Evolutionary conservation across 2,329 filamentous ascomycete species (phyloP).

Genomic region (Malbranchea cinnamomea): DNA sequence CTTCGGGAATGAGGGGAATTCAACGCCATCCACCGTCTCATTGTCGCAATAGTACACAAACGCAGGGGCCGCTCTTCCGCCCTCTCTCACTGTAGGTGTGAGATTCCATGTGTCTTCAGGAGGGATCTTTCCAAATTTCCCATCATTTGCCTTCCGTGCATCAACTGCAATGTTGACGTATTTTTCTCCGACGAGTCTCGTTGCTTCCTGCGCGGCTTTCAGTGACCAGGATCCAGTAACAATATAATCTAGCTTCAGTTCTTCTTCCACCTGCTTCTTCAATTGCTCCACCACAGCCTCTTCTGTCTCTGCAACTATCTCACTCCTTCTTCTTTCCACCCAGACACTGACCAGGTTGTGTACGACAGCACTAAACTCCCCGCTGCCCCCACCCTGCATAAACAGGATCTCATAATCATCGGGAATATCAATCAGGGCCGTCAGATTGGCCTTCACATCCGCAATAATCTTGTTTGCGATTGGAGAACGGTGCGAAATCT

Average conservation of each 20-base stretch:
- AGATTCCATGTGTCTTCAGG: slow-evolving; percentile 63
- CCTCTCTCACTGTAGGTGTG: slow-evolving; percentile 43
- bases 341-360: slow-evolving; percentile 76
- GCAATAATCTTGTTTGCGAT: slow-evolving; percentile 67
- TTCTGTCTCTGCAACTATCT: slow-evolving; percentile 42
- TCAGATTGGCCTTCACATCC: slow-evolving; percentile 59
- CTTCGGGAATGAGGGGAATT: slow-evolving; percentile 63
- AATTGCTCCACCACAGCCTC: slow-evolving; percentile 45
- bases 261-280: slow-evolving; percentile 47
- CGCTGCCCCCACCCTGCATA: slow-evolving; percentile 73
- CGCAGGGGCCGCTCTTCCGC: slow-evolving; percentile 34
- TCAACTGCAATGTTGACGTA: slow-evolving; percentile 66
- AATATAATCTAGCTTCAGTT: slow-evolving; percentile 75
- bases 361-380: slow-evolving; percentile 68
- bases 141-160: slow-evolving; percentile 45
- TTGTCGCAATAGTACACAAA: slow-evolving; percentile 88
- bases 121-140: slow-evolving; percentile 78
- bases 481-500: slow-evolving; percentile 77
- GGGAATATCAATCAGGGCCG: slow-evolving; percentile 63
- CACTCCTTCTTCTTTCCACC: slow-evolving; percentile 53
- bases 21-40: slow-evolving; percentile 77
- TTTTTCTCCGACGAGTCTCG: slow-evolving; percentile 59
- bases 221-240: slow-evolving; percentile 83
- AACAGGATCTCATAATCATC: slow-evolving; percentile 78
- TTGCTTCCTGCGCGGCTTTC: slow-evolving; percentile 76